phyloP scores from a whole-genome alignment of 1,284 basidiomycete species.

The Leccinum subrobustum region DNA sequence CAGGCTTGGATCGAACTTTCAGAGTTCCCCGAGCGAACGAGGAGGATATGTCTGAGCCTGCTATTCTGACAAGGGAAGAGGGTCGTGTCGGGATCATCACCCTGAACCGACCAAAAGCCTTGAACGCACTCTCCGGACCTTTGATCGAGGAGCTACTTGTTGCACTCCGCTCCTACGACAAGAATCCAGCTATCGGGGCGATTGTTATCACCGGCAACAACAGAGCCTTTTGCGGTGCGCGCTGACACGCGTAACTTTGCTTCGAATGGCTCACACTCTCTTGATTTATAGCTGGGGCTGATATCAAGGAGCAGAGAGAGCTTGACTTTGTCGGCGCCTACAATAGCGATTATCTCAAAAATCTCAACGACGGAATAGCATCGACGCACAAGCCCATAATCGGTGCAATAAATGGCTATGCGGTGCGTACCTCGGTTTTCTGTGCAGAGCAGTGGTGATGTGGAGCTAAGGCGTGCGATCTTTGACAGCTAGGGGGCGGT shows the following conservation, averaged over 20 bases:
- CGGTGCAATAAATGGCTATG: conserved; percentile 63
- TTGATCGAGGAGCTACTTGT: conserved; percentile 47
- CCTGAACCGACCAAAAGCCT: conserved; percentile 63
- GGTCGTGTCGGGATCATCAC: conserved; percentile 28
- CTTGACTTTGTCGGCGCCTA: conserved; percentile 52
- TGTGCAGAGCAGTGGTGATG: background rate
- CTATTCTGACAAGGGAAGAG: conserved; percentile 18
- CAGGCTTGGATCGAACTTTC: background rate
- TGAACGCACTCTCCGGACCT: conserved; percentile 59
- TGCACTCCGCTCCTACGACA: conserved; percentile 44
- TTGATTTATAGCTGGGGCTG: conserved; percentile 35
- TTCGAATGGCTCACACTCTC: background rate
- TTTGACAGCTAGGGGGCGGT: conserved; percentile 57
- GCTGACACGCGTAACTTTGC: no score
- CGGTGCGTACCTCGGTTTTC: conserved; percentile 34
- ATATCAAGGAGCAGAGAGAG: conserved; percentile 38
- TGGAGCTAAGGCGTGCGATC: background rate
- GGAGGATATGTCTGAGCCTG: conserved; percentile 21
- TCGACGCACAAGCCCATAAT: conserved; percentile 61
- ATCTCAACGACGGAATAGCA: conserved; percentile 51
- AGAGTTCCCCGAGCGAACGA: background rate
- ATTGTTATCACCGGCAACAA: conserved; percentile 61
- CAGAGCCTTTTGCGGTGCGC: conserved; percentile 54
- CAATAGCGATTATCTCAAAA: conserved; percentile 56
- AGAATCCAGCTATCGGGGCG: conserved; percentile 46